Evolutionary conservation across 2,329 filamentous ascomycete genomes (phyloP), one percentile per base, ranked within the genome.

Genomic region (Nakataea oryzae): DNA sequence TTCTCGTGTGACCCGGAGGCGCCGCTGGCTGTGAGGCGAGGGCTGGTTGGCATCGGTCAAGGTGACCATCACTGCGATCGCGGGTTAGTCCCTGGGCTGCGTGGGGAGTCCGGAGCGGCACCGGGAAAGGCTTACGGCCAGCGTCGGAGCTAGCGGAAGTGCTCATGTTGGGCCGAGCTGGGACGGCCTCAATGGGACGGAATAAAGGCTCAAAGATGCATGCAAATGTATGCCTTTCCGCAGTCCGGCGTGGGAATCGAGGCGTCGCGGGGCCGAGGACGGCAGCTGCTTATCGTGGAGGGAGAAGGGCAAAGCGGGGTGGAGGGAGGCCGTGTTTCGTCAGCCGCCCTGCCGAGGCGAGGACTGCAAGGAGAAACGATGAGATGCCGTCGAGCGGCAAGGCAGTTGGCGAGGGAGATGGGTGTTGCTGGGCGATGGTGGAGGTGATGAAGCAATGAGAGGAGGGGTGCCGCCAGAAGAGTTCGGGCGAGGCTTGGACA

Each of bases 1-100:
- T 3, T 66, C 50, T 2, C 34, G 58, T 4, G 69, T 71, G 17
- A 78, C 65, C 3, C 63, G 63, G 58, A 78, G 68, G 30, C 65
- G 66, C 29, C 73, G 73, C 60, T 67, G 60, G 8, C 66, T 65
- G 34, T 56, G 54, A 59, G 34, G 60, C 14, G 60, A 47, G 57
- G 62, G 64, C n/a, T 50, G 59, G 12, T 62, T 66, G 59, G 62
- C 59, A 1, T 63, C 57, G 3, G 61, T 63, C 29, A 71, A 60
- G 11, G 61, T 66, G 32, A 71, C 62, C 3, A 62, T 64, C 50
- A 70, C 67, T 68, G 61, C 21, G 59, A 60, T 63, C 41, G 21
- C 9, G 6, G n/a, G 57, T 58, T 41, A 58, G 57, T 50, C 41
- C 24, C 24, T 3, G 41, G 41, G 41, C 41, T 50, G 41, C 41